Conservation (phyloP, 164 flowering plant genomes). For the Kalanchoe fedtschenkoi region DNA sequence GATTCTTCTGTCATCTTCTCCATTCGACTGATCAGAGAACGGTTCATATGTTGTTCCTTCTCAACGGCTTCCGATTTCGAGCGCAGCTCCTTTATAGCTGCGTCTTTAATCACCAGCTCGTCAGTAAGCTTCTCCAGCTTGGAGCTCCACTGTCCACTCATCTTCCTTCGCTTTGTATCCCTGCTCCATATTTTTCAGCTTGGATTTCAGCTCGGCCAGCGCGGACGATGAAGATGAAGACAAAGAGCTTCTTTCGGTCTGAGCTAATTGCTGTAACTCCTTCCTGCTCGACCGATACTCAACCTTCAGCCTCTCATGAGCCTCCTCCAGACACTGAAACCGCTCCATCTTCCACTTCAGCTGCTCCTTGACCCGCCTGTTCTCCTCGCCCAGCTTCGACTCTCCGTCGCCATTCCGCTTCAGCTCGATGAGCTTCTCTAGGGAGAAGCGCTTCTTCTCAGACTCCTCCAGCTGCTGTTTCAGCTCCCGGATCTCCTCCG, state of each 20-base stretch:
- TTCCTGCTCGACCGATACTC: conserved; percentile 27
- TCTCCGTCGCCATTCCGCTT: conserved; percentile 29
- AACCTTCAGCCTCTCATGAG: conserved; percentile 32
- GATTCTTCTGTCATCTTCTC: conserved; percentile 10
- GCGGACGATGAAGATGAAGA: conserved; percentile 17
- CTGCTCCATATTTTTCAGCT: conserved; percentile 26
- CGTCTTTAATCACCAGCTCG: conserved; percentile 16
- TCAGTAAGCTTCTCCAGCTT: conserved; percentile 19
- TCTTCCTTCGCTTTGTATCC: conserved; percentile 25
- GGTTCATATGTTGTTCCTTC: conserved; percentile 7
- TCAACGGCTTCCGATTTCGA: conserved; percentile 22
- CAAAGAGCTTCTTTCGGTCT: conserved; percentile 18
- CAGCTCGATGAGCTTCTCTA: conserved; percentile 25
- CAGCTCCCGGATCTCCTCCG: conserved; percentile 30
- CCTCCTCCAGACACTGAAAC: conserved; percentile 56
- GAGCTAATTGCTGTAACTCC: conserved; percentile 28
- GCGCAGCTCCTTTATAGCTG: conserved; percentile 11
- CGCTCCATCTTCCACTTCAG: conserved; percentile 72
- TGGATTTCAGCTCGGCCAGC: conserved; percentile 18
- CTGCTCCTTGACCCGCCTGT: conserved; percentile 27
- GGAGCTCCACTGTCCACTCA: conserved; percentile 28
- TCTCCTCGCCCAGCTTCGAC: conserved; percentile 31
- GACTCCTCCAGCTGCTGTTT: conserved; percentile 19
- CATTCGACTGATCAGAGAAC: conserved; percentile 15
- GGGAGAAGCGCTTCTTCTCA: conserved; percentile 22